Evolutionary conservation across 2,329 filamentous ascomycete species (phyloP).

Genomic region (Helotiales sp.): DNA sequence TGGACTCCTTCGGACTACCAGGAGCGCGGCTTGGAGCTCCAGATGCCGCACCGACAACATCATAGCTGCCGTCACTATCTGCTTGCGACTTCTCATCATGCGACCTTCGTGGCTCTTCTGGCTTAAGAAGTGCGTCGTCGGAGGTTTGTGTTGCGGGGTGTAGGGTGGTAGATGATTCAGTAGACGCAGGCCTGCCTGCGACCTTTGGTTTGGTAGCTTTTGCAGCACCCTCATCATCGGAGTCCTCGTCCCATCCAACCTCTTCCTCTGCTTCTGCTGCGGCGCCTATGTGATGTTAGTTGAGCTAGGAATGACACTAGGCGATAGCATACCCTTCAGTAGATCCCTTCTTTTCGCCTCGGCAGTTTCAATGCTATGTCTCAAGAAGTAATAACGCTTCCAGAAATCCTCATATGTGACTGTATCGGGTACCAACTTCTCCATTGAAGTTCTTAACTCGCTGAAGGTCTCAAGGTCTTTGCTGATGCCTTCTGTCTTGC

Average conservation of each 20-base stretch:
- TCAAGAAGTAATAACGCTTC: constrained; percentile 92
- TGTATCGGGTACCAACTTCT: constrained; percentile 88
- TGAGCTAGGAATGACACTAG: constrained; percentile 11
- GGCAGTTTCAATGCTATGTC: constrained; percentile 89
- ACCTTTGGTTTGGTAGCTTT: constrained; percentile 37
- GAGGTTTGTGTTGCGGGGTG: constrained; percentile 48
- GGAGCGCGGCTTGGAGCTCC: constrained; percentile 78
- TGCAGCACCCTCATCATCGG: constrained; percentile 60
- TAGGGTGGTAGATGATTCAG: constrained; percentile 60
- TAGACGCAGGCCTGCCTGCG: constrained; percentile 45
- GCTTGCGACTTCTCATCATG: constrained; percentile 88
- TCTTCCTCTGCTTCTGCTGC: constrained; percentile 68
- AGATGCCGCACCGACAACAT: constrained; percentile 79
- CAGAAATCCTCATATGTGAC: constrained; percentile 92
- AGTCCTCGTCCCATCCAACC: constrained; percentile 65
- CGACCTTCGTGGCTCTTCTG: constrained; percentile 67
- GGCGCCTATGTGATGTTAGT: constrained; percentile 37
- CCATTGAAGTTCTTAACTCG: constrained; percentile 86
- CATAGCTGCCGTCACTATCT: constrained; percentile 94
- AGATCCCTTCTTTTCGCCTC: constrained; percentile 87
- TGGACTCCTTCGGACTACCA: constrained; percentile 59
- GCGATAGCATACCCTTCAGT: constrained; percentile 69
- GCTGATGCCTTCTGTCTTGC: constrained; percentile 81
- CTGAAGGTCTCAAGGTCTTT: constrained; percentile 81
- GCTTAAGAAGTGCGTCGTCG: constrained; percentile 50